These are phyloP conservation scores for Pythium brachiatum DNA, from an alignment of 352 stramenopile genomes.

Conservation along the genomic window DNA sequence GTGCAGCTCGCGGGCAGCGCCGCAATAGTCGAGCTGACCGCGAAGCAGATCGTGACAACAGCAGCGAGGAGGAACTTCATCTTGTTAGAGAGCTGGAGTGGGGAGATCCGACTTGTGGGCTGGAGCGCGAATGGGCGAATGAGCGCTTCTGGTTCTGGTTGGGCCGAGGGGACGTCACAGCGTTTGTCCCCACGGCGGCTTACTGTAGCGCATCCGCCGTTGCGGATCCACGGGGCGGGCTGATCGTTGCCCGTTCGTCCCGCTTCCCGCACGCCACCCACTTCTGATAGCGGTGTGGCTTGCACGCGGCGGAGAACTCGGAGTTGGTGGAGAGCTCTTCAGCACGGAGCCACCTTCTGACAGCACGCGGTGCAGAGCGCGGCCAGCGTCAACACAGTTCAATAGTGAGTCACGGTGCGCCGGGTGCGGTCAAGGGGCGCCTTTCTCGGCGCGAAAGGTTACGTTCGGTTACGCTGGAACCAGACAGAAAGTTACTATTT, in stretches of 20 bases:
- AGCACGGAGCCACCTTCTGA: too few species aligned
- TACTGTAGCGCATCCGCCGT: not conserved
- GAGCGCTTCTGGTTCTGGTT: not conserved
- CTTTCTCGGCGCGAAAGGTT: not conserved
- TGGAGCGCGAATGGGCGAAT: conserved; percentile 13
- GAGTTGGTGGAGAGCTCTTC: too few species aligned
- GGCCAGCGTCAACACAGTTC: not conserved
- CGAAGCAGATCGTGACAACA: conserved; percentile 10
- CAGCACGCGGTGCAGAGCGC: not conserved
- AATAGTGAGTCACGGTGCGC: not conserved
- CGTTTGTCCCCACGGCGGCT: not conserved
- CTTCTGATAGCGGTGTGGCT: too few species aligned
- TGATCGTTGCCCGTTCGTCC: not conserved
- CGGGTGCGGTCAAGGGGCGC: not conserved
- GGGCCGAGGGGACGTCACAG: too few species aligned
- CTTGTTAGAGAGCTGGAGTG: not conserved
- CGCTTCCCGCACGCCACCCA: not conserved
- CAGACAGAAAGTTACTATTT: not conserved
- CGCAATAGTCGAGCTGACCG: conserved; percentile 8
- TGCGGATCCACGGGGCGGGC: not conserved
- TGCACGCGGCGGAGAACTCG: too few species aligned
- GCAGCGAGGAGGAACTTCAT: conserved; percentile 25
- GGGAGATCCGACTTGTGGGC: not conserved
- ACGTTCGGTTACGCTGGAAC: not conserved
- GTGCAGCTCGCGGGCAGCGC: conserved; percentile 22